Percentiles rank a stretch among this genome's conserved stretches.
Conservation (phyloP, 305 asterid genomes). For the Solanum hybrid region DNA sequence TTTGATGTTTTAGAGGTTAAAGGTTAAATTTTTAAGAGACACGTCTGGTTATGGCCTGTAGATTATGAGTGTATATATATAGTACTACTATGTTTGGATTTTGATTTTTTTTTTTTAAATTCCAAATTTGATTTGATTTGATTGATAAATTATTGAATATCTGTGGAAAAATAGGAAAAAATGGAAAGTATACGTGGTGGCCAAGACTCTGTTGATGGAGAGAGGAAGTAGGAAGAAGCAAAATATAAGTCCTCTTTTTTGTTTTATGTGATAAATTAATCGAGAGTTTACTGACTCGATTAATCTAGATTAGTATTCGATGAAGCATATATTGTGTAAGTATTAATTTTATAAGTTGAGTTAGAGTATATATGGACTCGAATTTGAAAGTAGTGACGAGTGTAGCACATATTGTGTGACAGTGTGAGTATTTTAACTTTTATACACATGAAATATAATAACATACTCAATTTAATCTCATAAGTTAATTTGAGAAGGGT, state of each 20-base stretch:
- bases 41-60: neutral
- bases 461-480: neutral
- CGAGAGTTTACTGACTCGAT: neutral
- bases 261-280: neutral
- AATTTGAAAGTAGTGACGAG: neutral
- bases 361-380: neutral
- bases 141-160: neutral
- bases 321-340: no score
- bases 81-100: neutral
- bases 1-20: neutral
- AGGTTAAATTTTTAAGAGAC: neutral
- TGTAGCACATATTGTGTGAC: neutral
- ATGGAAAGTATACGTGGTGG: conserved; percentile 9
- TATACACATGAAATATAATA: neutral
- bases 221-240: neutral
- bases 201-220: conserved; percentile 22
- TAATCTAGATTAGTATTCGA: neutral
- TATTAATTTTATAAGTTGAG: neutral
- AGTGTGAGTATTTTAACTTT: neutral
- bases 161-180: neutral
- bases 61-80: neutral
- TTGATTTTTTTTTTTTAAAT: neutral
- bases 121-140: neutral
- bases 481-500: neutral
- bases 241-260: neutral